Conservation (phyloP, 805 yeast species). For the Metschnikowia noctiluminum region DNA sequence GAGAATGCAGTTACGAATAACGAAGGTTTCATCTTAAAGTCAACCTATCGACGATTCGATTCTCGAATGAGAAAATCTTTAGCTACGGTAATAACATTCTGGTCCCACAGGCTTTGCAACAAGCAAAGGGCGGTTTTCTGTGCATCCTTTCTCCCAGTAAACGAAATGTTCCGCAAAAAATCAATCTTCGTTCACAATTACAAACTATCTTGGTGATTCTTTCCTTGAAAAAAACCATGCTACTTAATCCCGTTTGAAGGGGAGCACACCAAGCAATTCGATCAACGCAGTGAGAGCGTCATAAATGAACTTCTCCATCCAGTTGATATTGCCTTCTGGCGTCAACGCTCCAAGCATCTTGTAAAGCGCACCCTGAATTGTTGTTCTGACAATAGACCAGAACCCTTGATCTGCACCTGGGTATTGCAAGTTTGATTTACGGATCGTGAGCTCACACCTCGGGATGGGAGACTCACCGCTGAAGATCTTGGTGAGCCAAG, state of each 20-base stretch:
- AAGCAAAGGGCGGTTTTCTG: too few species aligned
- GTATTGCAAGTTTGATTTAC: conserved; percentile 13
- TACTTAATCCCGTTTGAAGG: not conserved
- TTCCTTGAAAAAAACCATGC: not conserved
- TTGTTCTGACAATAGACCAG: conserved; percentile 5
- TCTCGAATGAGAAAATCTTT: too few species aligned
- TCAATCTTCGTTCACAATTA: too few species aligned
- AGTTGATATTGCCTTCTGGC: not conserved
- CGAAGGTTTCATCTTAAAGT: too few species aligned
- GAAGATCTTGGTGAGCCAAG: conserved; percentile 13
- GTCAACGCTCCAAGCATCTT: conserved; percentile 6
- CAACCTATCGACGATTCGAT: too few species aligned
- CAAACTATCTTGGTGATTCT: too few species aligned
- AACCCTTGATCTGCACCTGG: conserved; percentile 11
- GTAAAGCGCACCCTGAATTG: conserved; percentile 1
- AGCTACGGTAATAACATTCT: too few species aligned
- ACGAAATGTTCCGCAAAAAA: too few species aligned
- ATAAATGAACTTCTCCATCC: not conserved
- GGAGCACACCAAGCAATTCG: not conserved
- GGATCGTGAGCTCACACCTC: conserved; percentile 9
- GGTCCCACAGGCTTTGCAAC: too few species aligned
- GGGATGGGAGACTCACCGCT: conserved; percentile 10
- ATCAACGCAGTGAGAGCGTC: not conserved
- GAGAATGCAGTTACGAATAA: too few species aligned
- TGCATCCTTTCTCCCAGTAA: too few species aligned